Base-by-base conservation (phyloP, 768 basidiomycete genomes). In the Leccinum incarnatum region DNA sequence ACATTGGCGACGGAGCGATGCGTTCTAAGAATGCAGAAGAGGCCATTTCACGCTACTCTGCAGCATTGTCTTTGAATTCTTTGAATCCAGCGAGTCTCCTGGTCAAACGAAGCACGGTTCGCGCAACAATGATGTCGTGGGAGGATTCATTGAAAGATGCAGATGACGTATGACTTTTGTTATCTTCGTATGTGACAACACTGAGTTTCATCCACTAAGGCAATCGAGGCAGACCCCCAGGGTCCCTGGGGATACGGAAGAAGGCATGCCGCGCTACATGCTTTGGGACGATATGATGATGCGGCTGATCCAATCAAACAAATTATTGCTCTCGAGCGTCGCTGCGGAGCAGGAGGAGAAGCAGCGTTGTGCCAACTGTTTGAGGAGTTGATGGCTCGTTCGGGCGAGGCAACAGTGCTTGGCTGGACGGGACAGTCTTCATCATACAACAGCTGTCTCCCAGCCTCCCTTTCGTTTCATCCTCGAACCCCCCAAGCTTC, bases 91-190 rank as follows among this genome's bases (percentile, higher is more conserved):
- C 11, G 4, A 4, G 36, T 32, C 58, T 61, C 9, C 15, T 64
- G 23, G 55, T 64, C 3, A 46, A 57, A 27, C 63, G 58, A 37
- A 61, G 63, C 50, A 54, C 37, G 19, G 46, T 21, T 0, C 29
- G 29, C 11, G 46, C 46, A 11, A 37, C 30, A 6, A 2, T 19
- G 4, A 23, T 6, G 23, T 25, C 8, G 2, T 63, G 61, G 55
- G 59, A 55, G 2, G 59, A 58, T n/a, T 48, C 62, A 1, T 27
- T 67, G 45, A 42, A 27, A 5, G 62, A 67, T 3, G 36, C 36
- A 17, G 36, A 37, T 37, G 7, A 37, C 17, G 36, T 30, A 30
- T 30, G 36, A 17, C 15, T 2, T 17, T 3, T 2, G 21, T 1
- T 17, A 0, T 29, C 19, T 17, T 37, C 36, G 7, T 37, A 34